Percentiles rank a stretch among this genome's conserved stretches.
These are phyloP conservation scores for Smallanthus sonchifolius DNA, from an alignment of 129 eudicot species.

Conservation along the genomic window DNA sequence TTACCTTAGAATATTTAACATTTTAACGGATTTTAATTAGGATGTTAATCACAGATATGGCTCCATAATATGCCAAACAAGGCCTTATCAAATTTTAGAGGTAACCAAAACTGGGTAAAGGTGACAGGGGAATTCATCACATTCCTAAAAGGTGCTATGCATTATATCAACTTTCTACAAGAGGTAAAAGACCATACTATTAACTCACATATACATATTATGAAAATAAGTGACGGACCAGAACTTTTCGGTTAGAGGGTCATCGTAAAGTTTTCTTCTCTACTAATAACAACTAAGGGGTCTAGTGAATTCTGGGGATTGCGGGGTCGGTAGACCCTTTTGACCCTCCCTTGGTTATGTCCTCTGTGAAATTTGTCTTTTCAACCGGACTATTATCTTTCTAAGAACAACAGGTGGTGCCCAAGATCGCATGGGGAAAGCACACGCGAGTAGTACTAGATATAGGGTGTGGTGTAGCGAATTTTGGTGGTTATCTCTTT, in stretches of 20 bases:
- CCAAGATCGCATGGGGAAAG: constrained; percentile 78
- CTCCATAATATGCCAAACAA: constrained; percentile 40
- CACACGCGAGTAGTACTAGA: constrained; percentile 61
- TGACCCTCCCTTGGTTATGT: no score
- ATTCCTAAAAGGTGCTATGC: constrained; percentile 50
- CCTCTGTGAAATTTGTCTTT: background rate
- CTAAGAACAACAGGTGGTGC: constrained; percentile 43
- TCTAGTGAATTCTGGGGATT: no score
- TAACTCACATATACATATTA: background rate
- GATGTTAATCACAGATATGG: constrained; percentile 45
- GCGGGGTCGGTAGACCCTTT: no score
- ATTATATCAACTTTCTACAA: constrained; percentile 39
- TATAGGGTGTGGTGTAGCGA: constrained; percentile 77
- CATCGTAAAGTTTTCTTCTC: no score
- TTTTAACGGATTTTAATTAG: background rate
- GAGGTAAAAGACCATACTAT: constrained; percentile 14
- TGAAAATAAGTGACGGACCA: background rate
- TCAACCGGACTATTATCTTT: background rate
- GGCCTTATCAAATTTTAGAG: constrained; percentile 41
- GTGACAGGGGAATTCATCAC: constrained; percentile 46
- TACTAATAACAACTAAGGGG: no score
- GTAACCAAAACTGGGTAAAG: constrained; percentile 46
- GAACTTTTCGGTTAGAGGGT: no score
- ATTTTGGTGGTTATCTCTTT: constrained; percentile 77
- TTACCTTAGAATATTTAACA: no score